Conservation (phyloP, 192 early-diverging fungal species). For the Lunasporangiospora selenospora region DNA sequence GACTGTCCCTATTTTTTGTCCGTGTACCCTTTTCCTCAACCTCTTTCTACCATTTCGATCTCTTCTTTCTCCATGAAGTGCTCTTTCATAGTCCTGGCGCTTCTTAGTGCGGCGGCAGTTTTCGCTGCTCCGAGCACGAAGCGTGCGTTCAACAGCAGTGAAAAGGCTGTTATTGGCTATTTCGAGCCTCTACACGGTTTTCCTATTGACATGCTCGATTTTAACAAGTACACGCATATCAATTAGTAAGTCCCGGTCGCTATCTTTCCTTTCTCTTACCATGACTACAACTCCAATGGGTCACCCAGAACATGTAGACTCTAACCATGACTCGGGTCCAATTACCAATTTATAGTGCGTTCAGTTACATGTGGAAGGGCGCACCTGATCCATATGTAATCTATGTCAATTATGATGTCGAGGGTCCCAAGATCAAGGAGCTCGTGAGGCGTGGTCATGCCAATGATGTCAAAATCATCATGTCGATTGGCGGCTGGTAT, state of each 20-base stretch:
- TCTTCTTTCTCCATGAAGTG: too few relatives aligned
- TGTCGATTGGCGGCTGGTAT: conserved; percentile 62
- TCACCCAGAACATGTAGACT: too few relatives aligned
- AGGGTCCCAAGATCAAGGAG: conserved; percentile 34
- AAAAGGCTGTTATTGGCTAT: conserved; percentile 51
- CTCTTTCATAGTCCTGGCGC: too few relatives aligned
- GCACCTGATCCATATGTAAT: conserved; percentile 13
- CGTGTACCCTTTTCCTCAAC: too few relatives aligned
- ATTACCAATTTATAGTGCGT: background rate
- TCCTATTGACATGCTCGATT: conserved; percentile 34
- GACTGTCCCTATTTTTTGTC: too few relatives aligned
- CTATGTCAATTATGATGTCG: conserved; percentile 31
- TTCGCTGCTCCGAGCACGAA: background rate
- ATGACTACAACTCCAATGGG: too few relatives aligned
- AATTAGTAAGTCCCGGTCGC: conserved; percentile 47
- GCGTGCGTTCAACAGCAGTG: background rate
- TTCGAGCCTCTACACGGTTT: conserved; percentile 51
- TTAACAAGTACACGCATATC: conserved; percentile 57
- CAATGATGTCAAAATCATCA: conserved; percentile 41
- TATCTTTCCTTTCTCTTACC: conserved; percentile 55
- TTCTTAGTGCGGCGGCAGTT: too few relatives aligned
- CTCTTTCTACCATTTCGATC: too few relatives aligned
- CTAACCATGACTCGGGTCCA: conserved; percentile 19
- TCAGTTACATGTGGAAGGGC: conserved; percentile 5
- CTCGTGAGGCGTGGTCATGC: too few relatives aligned